These are phyloP conservation scores for Coniochaeta prunicola DNA, from an alignment of 2,329 filamentous ascomycete genomes.

Conservation along the genomic window DNA sequence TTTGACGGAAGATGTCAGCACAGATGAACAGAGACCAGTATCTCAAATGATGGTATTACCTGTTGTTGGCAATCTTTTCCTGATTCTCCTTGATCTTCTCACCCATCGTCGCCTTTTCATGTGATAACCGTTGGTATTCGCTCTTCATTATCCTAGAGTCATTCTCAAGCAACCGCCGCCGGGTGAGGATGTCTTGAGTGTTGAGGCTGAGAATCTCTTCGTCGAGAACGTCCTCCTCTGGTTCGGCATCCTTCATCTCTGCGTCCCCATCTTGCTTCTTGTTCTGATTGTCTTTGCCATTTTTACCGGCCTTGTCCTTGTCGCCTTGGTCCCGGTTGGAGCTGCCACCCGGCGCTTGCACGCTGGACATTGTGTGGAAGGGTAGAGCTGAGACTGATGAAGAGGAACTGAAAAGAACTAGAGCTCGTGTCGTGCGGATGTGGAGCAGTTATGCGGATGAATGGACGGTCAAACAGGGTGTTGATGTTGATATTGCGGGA, in stretches of 20 bases:
- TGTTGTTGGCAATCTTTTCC: slow-evolving; percentile 99
- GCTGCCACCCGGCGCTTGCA: slow-evolving; percentile 86
- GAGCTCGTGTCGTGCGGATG: neutral
- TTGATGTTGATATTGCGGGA: neutral
- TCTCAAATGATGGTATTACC: slow-evolving; percentile 46
- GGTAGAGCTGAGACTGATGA: neutral
- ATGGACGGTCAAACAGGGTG: neutral
- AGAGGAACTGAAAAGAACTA: neutral
- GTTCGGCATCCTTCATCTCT: slow-evolving; percentile 82
- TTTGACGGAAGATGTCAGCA: slow-evolving; percentile 29
- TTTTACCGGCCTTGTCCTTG: slow-evolving; percentile 38
- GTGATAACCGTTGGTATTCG: slow-evolving; percentile 86
- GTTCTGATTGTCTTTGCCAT: slow-evolving; percentile 48
- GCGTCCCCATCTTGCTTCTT: slow-evolving; percentile 63
- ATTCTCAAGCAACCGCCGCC: slow-evolving; percentile 89
- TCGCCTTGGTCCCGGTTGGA: slow-evolving; percentile 74
- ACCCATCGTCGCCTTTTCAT: slow-evolving; percentile 92
- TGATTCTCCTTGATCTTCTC: slow-evolving; percentile 99
- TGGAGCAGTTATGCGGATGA: neutral
- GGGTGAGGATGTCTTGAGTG: slow-evolving; percentile 89
- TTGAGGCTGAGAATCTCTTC: slow-evolving; percentile 88
- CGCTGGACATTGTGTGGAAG: slow-evolving; percentile 65
- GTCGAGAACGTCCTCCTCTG: slow-evolving; percentile 73
- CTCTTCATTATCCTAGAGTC: slow-evolving; percentile 98
- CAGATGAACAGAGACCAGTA: neutral